A percentile compares a stretch with the other conserved stretches of the same genome.
phyloP scores from a whole-genome alignment of 2,329 filamentous ascomycete genomes.

The Scytalidium sp. region DNA sequence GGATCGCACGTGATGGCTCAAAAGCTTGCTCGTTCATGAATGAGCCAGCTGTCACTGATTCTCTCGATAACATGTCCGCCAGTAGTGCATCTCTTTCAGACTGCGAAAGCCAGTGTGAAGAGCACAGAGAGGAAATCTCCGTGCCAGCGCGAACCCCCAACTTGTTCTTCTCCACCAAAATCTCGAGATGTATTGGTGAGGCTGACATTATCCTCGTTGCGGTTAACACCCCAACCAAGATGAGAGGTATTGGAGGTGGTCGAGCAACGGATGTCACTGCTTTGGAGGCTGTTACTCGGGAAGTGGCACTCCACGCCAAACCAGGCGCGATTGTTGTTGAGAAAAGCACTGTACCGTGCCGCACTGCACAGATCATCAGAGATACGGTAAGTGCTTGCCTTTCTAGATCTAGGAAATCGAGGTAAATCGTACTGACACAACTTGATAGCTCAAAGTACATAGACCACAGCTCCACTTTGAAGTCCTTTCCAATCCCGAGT shows the following conservation, averaged over 20 bases:
- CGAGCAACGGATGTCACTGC: conserved; percentile 70
- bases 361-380: conserved; percentile 67
- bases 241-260: conserved; percentile 64
- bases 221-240: conserved; percentile 79
- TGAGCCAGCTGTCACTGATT: conserved; percentile 28
- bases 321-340: conserved; percentile 73
- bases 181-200: conserved; percentile 57
- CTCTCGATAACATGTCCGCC: conserved; percentile 26
- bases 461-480: conserved; percentile 67
- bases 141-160: conserved; percentile 55
- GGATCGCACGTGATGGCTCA: conserved; percentile 58
- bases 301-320: conserved; percentile 64
- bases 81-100: conserved; percentile 29
- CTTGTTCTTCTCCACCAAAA: conserved; percentile 70
- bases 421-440: conserved; percentile 21
- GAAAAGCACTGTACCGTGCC: conserved; percentile 77
- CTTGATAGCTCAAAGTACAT: conserved; percentile 50
- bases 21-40: conserved; percentile 40
- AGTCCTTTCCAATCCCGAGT: conserved; percentile 79
- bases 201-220: conserved; percentile 74
- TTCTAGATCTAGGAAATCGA: conserved; percentile 4
- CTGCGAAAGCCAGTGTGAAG: conserved; percentile 25
- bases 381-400: conserved; percentile 52
- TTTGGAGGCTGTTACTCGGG: conserved; percentile 66
- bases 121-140: conserved; percentile 23